Conservation (phyloP, 108 stramenopile species). For the Parietichytrium sp. region DNA sequence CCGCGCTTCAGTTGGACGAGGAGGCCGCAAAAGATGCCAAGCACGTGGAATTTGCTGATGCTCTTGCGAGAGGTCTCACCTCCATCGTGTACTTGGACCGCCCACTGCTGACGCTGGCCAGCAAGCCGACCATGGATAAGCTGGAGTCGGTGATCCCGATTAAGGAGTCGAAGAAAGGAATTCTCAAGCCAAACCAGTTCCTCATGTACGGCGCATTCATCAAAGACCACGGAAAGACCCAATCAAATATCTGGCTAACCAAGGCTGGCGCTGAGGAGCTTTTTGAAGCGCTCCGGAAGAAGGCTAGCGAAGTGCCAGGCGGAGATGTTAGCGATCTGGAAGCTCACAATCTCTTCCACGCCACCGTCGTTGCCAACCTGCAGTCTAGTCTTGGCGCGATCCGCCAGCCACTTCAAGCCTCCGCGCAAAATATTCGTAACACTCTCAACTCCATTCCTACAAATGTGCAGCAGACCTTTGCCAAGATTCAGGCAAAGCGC, state of each 20-base stretch:
- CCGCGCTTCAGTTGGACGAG: not conserved
- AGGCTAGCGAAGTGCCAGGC: not conserved
- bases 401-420: conserved; percentile 13
- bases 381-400: conserved; percentile 1
- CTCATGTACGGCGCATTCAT: not conserved
- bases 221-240: not conserved
- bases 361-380: not conserved
- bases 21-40: not conserved
- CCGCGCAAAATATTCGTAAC: not conserved
- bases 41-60: not conserved
- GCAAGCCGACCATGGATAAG: not conserved
- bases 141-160: conserved; percentile 10
- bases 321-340: not conserved
- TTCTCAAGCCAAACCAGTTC: not conserved
- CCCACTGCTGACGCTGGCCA: not conserved
- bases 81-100: not conserved
- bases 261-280: not conserved
- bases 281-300: not conserved
- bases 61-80: not conserved
- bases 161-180: not conserved
- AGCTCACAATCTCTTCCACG: conserved; percentile 10
- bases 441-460: conserved; percentile 9
- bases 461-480: not conserved
- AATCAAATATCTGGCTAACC: not conserved
- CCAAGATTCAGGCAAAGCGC: not conserved